Evolutionary conservation across 2,329 filamentous ascomycete species (phyloP).

Genomic region (Fusarium floridanum): DNA sequence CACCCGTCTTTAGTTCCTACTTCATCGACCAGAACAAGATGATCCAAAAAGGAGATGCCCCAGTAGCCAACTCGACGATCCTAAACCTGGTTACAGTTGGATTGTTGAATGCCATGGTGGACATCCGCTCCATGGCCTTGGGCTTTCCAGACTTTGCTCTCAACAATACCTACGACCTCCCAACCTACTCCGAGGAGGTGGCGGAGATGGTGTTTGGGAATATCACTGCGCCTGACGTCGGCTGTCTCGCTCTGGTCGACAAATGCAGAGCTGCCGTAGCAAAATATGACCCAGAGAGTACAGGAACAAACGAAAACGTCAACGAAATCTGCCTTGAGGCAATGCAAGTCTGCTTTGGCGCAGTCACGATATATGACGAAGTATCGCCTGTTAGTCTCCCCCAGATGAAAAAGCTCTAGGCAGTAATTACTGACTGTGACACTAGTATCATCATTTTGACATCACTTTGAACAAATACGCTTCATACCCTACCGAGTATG

Average conservation of each 20-base stretch:
- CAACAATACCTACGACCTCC: conserved; percentile 74
- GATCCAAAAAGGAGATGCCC: conserved; percentile 22
- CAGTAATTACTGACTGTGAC: not conserved
- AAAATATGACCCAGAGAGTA: conserved; percentile 52
- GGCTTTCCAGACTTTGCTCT: conserved; percentile 66
- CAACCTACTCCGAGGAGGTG: conserved; percentile 62
- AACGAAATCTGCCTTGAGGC: conserved; percentile 66
- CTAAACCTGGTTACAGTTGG: conserved; percentile 69
- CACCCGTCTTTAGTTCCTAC: conserved; percentile 67
- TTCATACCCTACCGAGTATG: conserved; percentile 71
- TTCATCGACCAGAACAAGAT: conserved; percentile 70
- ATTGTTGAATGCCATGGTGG: conserved; percentile 76
- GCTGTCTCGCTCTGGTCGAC: conserved; percentile 65
- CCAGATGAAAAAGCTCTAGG: not conserved
- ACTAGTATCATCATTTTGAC: conserved; percentile 68
- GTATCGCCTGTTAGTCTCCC: not conserved
- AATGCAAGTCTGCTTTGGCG: conserved; percentile 35
- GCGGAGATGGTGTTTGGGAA: conserved; percentile 27
- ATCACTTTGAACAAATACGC: conserved; percentile 66
- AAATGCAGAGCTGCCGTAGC: conserved; percentile 57
- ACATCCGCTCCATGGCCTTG: conserved; percentile 68
- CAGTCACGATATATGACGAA: conserved; percentile 5
- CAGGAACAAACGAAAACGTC: conserved; percentile 53
- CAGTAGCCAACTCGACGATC: conserved; percentile 57
- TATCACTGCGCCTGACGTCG: conserved; percentile 43